Evolutionary conservation across 202 grass and related monocot genomes (phyloP).

Genomic region (Dendrocalamus latiflorus): DNA sequence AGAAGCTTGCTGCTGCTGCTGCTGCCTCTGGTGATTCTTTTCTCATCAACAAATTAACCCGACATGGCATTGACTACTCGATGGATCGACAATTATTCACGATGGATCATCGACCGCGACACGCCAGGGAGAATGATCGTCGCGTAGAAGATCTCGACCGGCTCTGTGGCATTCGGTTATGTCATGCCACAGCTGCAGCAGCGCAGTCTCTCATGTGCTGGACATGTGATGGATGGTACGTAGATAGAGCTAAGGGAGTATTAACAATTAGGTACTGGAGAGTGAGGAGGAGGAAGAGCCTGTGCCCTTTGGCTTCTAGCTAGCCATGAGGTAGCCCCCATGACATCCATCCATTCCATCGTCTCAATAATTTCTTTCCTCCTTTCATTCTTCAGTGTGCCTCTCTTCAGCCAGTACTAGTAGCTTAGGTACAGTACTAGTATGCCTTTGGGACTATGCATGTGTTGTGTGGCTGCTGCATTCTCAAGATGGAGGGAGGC

Average conservation of each 20-base stretch:
- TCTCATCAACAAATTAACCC: background rate
- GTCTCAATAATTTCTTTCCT: slow-evolving; percentile 1
- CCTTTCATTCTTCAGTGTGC: slow-evolving; percentile 20
- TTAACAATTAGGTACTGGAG: background rate
- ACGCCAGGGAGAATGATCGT: background rate
- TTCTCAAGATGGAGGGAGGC: background rate
- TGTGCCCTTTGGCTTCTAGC: slow-evolving; percentile 10
- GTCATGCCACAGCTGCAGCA: background rate
- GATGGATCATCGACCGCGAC: background rate
- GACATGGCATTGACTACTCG: background rate
- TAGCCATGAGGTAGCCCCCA: background rate
- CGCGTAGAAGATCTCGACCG: background rate
- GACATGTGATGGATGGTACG: slow-evolving; percentile 22
- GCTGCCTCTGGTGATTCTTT: background rate
- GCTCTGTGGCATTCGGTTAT: background rate
- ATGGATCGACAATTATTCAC: background rate
- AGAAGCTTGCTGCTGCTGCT: background rate
- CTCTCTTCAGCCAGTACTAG: slow-evolving; percentile 13
- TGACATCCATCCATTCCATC: slow-evolving; percentile 5
- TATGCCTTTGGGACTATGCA: background rate
- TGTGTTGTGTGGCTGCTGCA: background rate
- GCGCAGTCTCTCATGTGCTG: slow-evolving; percentile 9
- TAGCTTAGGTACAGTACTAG: too few species aligned
- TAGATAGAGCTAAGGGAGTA: slow-evolving; percentile 20
- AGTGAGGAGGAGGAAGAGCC: background rate